Base-by-base conservation (phyloP, 768 basidiomycete genomes). In the Boletus tylopilopsis region DNA sequence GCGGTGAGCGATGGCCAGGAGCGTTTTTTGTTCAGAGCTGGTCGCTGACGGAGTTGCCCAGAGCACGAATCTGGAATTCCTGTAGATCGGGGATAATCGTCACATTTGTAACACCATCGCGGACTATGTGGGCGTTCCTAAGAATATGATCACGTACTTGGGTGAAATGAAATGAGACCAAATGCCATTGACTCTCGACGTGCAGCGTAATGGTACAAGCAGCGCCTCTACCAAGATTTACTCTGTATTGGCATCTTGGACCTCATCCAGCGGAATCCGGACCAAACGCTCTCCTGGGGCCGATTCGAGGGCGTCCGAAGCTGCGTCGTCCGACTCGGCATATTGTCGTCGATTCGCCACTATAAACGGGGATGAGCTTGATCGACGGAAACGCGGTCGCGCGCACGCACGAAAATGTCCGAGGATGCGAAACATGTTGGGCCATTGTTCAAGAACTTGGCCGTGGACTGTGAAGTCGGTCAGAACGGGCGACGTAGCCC, bases 391-490 rank as follows among this genome's bases (percentile, higher is more conserved):
- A 27, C 8, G 6, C 18, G 37, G 10, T 33, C 6, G 15, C 12
- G 21, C 32, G 30, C 13, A 73, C 84, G 59, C 58, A 90, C 88
- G 59, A 63, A 88, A 90, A 50, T 82, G 71, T 49, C 70, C 78
- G 42, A 90, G 70, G 45, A 87, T 87, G 56, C 81, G 77, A 59
- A 90, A 90, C 88, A 90, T 90, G 62, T 79, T 81, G 10, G 86
- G 84, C 87, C 87, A 90, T 53, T 89, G 86, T 49, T 81, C 81
- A 22, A 88, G 76, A 5, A 90, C 86, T 61, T 88, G 79, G 10
- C 87, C 87, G 54, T 85, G 84, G 29, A 85, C 87, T 89, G 42
- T 19, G 40, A 32, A 15, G 15, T n/a, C n/a, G 32, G 34, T 54
- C 54, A 49, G 41, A 46, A 24, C 2, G 22, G 12, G 8, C 10